phyloP scores from a whole-genome alignment of 352 stramenopile genomes.

The Nothophytophthora sp. region DNA sequence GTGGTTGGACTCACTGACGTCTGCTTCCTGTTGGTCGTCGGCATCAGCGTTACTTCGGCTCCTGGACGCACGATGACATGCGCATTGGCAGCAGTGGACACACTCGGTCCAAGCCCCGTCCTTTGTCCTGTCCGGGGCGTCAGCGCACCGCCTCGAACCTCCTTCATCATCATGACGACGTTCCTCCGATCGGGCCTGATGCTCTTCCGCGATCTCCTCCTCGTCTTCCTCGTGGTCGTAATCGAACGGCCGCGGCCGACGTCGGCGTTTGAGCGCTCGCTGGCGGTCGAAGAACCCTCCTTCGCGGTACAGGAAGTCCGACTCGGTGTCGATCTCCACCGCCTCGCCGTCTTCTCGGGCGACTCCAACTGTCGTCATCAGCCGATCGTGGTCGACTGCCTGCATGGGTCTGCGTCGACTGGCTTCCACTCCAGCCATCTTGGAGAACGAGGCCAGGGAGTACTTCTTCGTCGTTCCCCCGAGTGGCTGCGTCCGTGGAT shows the following conservation, averaged over 20 bases:
- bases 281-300: conserved; percentile 84
- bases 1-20: background rate
- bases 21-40: conserved; percentile 4
- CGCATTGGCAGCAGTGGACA: conserved; percentile 43
- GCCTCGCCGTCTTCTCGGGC: conserved; percentile 24
- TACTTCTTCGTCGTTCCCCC: conserved; percentile 49
- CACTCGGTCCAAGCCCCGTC: conserved; percentile 26
- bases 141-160: conserved; percentile 12
- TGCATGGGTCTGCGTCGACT: conserved; percentile 11
- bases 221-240: conserved; percentile 39
- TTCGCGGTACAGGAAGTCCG: conserved; percentile 77
- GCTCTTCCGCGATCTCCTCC: conserved; percentile 20
- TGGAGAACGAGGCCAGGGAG: conserved; percentile 59
- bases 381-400: conserved; percentile 13
- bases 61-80: conserved; percentile 27
- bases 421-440: conserved; percentile 39
- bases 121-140: conserved; percentile 2
- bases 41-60: conserved; percentile 1
- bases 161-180: conserved; percentile 3
- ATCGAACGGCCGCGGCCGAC: conserved; percentile 60
- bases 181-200: conserved; percentile 12
- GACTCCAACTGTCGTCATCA: conserved; percentile 10
- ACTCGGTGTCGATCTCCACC: conserved; percentile 32
- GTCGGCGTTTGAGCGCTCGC: conserved; percentile 53
- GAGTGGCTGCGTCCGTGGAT: conserved; percentile 17